Percentiles rank a stretch among this genome's conserved stretches.
phyloP scores from a whole-genome alignment of 768 basidiomycete genomes.

The Pleurotus djamor region DNA sequence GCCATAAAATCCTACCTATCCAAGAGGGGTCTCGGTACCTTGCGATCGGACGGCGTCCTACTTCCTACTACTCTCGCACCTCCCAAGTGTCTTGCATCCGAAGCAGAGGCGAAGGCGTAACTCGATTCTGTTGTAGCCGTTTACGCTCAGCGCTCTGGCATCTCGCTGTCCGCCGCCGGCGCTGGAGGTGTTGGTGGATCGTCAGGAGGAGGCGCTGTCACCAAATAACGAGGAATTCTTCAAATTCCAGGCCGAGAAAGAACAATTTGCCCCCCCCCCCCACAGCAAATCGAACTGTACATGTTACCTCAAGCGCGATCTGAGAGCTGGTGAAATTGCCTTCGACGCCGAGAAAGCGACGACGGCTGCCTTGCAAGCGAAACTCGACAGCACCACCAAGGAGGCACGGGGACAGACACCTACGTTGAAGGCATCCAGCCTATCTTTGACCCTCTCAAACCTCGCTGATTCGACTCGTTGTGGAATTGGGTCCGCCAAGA shows the following conservation, averaged over 20 bases:
- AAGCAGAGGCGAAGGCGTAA: constrained; percentile 93
- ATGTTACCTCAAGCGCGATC: constrained; percentile 95
- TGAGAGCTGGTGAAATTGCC: constrained; percentile 87
- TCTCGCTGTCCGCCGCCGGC: constrained; percentile 73
- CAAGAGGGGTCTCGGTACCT: constrained; percentile 95
- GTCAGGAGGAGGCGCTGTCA: constrained; percentile 75
- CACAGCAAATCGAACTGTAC: constrained; percentile 92
- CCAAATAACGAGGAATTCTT: constrained; percentile 97
- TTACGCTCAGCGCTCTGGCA: constrained; percentile 89
- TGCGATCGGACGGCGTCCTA: constrained; percentile 87
- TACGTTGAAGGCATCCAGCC: constrained; percentile 97
- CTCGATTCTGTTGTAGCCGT: constrained; percentile 79
- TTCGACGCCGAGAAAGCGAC: constrained; percentile 86
- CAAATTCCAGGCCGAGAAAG: constrained; percentile 93
- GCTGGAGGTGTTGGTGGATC: constrained; percentile 60
- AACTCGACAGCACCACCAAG: constrained; percentile 81
- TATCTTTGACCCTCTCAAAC: constrained; percentile 91
- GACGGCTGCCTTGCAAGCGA: constrained; percentile 69
- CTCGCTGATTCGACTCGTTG: constrained; percentile 96
- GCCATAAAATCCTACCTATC: constrained; percentile 86
- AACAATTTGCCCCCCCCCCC: constrained; percentile 65
- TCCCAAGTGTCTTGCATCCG: constrained; percentile 87
- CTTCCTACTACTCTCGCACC: constrained; percentile 93
- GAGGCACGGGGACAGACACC: constrained; percentile 81
- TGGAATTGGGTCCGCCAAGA: constrained; percentile 99